Percentiles rank a stretch among this genome's conserved stretches.
Evolutionary conservation across 306 rosid genomes (phyloP).

Genomic region (Dalbergia cochinchinensis): DNA sequence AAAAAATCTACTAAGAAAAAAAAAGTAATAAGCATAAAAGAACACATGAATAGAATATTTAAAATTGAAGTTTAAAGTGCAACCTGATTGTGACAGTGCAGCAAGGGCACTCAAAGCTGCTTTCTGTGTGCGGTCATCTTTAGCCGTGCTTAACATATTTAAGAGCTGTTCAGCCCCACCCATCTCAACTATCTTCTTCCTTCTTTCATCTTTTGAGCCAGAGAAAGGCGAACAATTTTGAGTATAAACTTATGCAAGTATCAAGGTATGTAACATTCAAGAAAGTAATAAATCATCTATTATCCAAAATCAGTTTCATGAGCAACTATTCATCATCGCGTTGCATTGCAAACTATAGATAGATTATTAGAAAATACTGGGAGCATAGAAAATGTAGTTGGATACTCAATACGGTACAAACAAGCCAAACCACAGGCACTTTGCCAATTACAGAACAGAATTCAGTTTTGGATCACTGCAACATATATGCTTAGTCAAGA

Average conservation of each 20-base stretch:
- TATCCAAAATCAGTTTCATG: conserved; percentile 35
- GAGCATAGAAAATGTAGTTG: conserved; percentile 8
- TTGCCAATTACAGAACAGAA: conserved; percentile 11
- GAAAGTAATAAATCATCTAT: conserved; percentile 28
- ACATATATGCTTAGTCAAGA: neutral
- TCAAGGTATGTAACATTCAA: conserved; percentile 9
- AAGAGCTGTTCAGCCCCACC: conserved; percentile 80
- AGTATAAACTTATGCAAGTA: conserved; percentile 22
- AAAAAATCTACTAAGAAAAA: no score
- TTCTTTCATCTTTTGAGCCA: conserved; percentile 68
- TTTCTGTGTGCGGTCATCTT: conserved; percentile 89
- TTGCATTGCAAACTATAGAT: conserved; percentile 8
- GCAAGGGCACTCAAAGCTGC: conserved; percentile 76
- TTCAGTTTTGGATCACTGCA: conserved; percentile 6
- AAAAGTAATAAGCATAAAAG: neutral
- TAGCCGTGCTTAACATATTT: conserved; percentile 81
- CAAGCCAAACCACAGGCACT: conserved; percentile 2
- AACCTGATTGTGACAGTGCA: conserved; percentile 74
- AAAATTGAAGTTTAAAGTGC: neutral
- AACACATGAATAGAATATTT: neutral
- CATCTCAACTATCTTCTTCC: conserved; percentile 81
- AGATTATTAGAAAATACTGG: conserved; percentile 18
- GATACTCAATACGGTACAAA: neutral
- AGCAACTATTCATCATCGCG: neutral
- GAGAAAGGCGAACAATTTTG: conserved; percentile 30